Evolutionary conservation across 2,329 filamentous ascomycete genomes (phyloP).

Genomic region (Aciculosporium take): DNA sequence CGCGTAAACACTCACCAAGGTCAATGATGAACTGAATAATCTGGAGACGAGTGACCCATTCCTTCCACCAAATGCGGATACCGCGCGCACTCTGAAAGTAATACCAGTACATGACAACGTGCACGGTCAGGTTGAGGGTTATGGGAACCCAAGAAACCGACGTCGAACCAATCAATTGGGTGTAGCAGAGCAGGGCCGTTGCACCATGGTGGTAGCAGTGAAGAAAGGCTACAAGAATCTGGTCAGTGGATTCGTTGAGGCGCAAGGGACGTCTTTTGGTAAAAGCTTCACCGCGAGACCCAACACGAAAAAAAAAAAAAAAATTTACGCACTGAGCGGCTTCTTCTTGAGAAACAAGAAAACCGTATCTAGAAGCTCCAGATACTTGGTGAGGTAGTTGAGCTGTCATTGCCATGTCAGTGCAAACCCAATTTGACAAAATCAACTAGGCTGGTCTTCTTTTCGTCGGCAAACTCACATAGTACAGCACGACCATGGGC

Average conservation of each 20-base stretch:
- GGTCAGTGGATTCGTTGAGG: constrained; percentile 11
- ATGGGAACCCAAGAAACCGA: constrained; percentile 93
- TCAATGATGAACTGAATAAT: constrained; percentile 96
- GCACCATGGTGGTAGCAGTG: constrained; percentile 98
- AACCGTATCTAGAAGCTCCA: constrained; percentile 87
- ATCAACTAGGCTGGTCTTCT: background rate
- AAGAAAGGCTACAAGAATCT: constrained; percentile 57
- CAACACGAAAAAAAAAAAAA: background rate
- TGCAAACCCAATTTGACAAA: background rate
- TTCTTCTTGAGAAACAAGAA: constrained; percentile 99
- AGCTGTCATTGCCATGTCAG: constrained; percentile 41
- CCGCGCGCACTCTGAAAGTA: constrained; percentile 98
- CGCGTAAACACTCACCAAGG: constrained; percentile 49
- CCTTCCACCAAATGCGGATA: constrained; percentile 97
- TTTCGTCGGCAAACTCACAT: constrained; percentile 45
- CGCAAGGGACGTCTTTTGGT: background rate
- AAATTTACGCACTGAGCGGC: constrained; percentile 48
- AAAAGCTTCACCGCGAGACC: no score
- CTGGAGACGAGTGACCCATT: constrained; percentile 96
- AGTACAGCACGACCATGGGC: constrained; percentile 87
- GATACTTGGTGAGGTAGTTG: constrained; percentile 96
- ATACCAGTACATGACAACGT: constrained; percentile 99
- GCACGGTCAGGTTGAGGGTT: constrained; percentile 79
- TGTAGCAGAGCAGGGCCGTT: constrained; percentile 94
- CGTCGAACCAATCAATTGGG: constrained; percentile 83